phyloP scores from a whole-genome alignment of 2,329 filamentous ascomycete species.

The Arthrobotrys entomopaga region DNA sequence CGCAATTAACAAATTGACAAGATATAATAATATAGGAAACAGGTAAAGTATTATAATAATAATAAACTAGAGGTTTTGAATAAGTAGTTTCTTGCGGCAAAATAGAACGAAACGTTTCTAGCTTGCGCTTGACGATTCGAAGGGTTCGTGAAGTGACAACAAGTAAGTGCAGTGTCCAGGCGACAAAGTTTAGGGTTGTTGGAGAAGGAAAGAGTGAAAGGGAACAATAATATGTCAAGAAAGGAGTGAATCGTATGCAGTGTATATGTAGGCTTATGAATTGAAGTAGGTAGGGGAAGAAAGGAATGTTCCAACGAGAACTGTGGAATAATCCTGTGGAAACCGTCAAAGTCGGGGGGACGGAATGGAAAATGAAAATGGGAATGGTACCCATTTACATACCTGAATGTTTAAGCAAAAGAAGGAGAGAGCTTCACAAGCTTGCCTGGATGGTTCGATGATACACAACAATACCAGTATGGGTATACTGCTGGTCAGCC shows the following conservation, averaged over 20 bases:
- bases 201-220: not conserved
- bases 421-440: too few species aligned
- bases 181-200: slow-evolving; percentile 9
- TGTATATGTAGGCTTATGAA: slow-evolving; percentile 8
- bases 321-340: slow-evolving; percentile 38
- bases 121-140: slow-evolving; percentile 18
- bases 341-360: not conserved
- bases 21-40: slow-evolving; percentile 20
- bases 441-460: not conserved
- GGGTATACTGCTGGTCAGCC: slow-evolving; percentile 28
- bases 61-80: slow-evolving; percentile 13
- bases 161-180: slow-evolving; percentile 20
- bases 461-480: too few species aligned
- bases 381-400: too few species aligned
- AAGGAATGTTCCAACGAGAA: slow-evolving; percentile 14
- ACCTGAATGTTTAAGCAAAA: slow-evolving; percentile 51
- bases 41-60: not conserved
- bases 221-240: not conserved
- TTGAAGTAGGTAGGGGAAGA: slow-evolving; percentile 1
- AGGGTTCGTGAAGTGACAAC: too few species aligned
- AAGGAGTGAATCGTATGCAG: slow-evolving; percentile 13
- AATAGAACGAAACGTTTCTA: not conserved
- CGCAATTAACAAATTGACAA: slow-evolving; percentile 14
- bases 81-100: slow-evolving; percentile 23
- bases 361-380: slow-evolving; percentile 3